Evolutionary conservation across 163 green algal genomes (phyloP).

Genomic region (Volvox carteri): DNA sequence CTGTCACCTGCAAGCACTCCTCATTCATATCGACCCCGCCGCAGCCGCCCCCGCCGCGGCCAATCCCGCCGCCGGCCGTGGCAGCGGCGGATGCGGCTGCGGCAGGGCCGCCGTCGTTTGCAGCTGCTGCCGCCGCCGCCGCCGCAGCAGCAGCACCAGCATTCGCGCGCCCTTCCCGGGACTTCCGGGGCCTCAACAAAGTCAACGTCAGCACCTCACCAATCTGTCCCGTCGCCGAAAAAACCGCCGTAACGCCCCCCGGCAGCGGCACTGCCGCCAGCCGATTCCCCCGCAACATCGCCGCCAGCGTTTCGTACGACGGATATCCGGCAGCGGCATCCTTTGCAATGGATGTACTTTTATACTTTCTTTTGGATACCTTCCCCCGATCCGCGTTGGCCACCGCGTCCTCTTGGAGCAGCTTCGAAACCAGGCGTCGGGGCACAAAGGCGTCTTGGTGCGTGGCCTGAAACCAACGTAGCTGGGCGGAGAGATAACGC

Average conservation of each 20-base stretch:
- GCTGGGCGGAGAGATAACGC: not conserved
- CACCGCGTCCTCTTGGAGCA: not conserved
- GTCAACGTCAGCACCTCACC: constrained; percentile 53
- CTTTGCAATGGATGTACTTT: not conserved
- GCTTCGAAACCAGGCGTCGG: not conserved
- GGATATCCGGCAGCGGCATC: not conserved
- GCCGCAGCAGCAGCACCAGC: not conserved
- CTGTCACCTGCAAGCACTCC: too few species aligned
- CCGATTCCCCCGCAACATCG: constrained; percentile 7
- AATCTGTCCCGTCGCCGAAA: constrained; percentile 41
- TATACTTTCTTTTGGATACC: not conserved
- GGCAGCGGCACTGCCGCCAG: constrained; percentile 6
- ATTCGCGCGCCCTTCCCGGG: not conserved
- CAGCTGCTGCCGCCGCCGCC: not conserved
- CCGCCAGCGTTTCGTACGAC: constrained; percentile 29
- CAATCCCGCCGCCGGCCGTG: too few species aligned
- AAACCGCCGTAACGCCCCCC: constrained; percentile 10
- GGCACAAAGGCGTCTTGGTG: constrained; percentile 4
- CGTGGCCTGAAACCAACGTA: not conserved
- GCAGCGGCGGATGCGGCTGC: too few species aligned
- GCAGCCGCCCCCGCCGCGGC: not conserved
- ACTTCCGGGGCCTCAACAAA: constrained; percentile 6
- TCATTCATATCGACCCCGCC: not conserved
- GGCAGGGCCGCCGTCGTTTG: not conserved
- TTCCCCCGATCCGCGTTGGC: not conserved